phyloP scores from a whole-genome alignment of 1,284 basidiomycete genomes.

The Rhodotorula mucilaginosa region DNA sequence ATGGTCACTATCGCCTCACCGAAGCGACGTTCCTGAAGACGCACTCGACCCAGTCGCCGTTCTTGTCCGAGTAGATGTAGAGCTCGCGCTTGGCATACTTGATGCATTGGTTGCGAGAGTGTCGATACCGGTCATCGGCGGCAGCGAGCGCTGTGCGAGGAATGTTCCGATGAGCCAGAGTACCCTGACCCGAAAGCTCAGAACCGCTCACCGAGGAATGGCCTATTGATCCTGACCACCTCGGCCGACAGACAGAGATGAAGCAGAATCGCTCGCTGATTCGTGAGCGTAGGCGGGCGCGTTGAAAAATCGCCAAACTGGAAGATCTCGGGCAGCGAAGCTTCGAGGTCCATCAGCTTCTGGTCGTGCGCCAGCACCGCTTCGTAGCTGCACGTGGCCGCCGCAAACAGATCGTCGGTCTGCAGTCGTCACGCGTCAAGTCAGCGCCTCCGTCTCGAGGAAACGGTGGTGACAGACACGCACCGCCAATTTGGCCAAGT shows the following conservation, averaged over 20 bases:
- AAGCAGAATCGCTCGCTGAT: conserved; percentile 4
- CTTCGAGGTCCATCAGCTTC: conserved; percentile 17
- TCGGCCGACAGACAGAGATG: conserved; percentile 24
- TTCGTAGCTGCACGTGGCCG: conserved; percentile 11
- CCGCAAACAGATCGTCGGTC: conserved; percentile 15
- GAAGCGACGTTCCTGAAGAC: background rate
- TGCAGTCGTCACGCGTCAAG: background rate
- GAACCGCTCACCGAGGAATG: conserved; percentile 23
- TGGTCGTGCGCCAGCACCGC: conserved; percentile 6
- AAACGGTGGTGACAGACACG: background rate
- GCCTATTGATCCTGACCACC: conserved; percentile 26
- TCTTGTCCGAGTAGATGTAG: conserved; percentile 11
- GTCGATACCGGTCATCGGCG: conserved; percentile 20
- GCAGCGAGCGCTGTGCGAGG: conserved; percentile 22
- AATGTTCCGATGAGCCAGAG: background rate
- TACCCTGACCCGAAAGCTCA: background rate
- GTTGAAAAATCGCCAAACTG: conserved; percentile 1
- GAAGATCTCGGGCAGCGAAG: conserved; percentile 10
- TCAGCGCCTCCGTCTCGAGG: background rate
- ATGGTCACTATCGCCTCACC: no score
- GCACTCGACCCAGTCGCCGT: conserved; percentile 11
- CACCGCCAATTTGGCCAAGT: background rate
- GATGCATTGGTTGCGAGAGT: conserved; percentile 18
- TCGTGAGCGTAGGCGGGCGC: background rate
- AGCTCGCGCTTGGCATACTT: conserved; percentile 34